These are phyloP conservation scores for Sporopachydermia lactativora DNA, from an alignment of 805 yeast genomes.

Conservation along the genomic window DNA sequence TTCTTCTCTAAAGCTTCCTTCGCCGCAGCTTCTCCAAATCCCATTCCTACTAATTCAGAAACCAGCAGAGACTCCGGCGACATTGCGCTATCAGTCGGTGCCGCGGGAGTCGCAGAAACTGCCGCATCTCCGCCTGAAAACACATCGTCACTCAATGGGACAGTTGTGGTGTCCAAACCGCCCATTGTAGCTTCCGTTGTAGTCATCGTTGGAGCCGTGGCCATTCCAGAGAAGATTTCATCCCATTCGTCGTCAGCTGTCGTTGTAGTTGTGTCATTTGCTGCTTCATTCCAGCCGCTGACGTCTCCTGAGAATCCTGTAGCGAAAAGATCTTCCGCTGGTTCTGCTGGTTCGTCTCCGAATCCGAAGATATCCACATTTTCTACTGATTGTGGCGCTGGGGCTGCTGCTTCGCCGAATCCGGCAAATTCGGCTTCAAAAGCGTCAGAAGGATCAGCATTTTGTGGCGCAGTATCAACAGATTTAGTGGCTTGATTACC, in stretches of 20 bases:
- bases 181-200: neutral
- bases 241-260: constrained; percentile 73
- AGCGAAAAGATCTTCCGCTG: neutral
- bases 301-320: neutral
- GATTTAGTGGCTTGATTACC: neutral
- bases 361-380: neutral
- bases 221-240: constrained; percentile 75
- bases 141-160: constrained; percentile 8
- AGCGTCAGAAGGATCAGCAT: neutral
- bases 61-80: constrained; percentile 43
- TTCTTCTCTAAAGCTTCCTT: constrained; percentile 51
- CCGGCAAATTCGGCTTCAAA: neutral
- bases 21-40: constrained; percentile 58
- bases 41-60: constrained; percentile 81
- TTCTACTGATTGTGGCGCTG: neutral
- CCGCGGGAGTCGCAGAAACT: constrained; percentile 2
- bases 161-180: neutral
- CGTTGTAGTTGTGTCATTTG: constrained; percentile 3
- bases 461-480: neutral
- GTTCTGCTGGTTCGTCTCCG: neutral
- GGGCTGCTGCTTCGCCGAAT: neutral
- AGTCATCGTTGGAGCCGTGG: constrained; percentile 3
- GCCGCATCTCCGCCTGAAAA: constrained; percentile 3
- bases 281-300: neutral
- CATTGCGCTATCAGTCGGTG: constrained; percentile 15